Evolutionary conservation across 2,329 filamentous ascomycete species (phyloP).

Genomic region (Tolypocladium pustulatum): DNA sequence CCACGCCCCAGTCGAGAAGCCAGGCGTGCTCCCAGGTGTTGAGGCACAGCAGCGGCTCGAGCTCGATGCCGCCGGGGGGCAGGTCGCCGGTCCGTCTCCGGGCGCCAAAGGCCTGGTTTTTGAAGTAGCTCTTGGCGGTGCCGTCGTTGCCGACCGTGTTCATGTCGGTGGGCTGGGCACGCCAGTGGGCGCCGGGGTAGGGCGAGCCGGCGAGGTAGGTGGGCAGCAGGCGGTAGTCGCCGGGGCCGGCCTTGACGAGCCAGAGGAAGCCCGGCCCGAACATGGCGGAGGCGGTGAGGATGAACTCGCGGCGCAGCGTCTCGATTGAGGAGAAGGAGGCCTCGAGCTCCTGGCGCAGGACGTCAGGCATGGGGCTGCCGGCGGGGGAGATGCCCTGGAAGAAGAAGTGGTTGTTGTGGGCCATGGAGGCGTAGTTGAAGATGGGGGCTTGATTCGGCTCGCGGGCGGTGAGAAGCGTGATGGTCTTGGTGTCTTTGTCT

Average conservation of each 20-base stretch:
- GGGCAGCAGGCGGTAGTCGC: conserved; percentile 58
- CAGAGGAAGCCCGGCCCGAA: conserved; percentile 97
- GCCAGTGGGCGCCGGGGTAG: conserved; percentile 74
- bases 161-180: conserved; percentile 59
- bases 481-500: conserved; percentile 49
- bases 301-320: conserved; percentile 68
- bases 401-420: conserved; percentile 83
- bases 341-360: conserved; percentile 50
- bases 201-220: conserved; percentile 91
- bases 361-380: conserved; percentile 41
- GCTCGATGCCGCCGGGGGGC: conserved; percentile 55
- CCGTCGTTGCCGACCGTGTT: conserved; percentile 44
- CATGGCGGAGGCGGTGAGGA: conserved; percentile 76
- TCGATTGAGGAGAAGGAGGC: conserved; percentile 72
- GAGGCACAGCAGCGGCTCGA: conserved; percentile 75
- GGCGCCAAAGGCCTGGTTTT: conserved; percentile 21
- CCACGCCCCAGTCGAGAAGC: conserved; percentile 66
- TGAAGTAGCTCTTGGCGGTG: conserved; percentile 26
- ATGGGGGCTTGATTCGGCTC: conserved; percentile 64
- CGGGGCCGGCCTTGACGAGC: conserved; percentile 56
- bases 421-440: conserved; percentile 97
- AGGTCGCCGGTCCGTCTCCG: conserved; percentile 21
- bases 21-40: conserved; percentile 97
- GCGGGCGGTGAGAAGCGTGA: conserved; percentile 67
- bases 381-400: conserved; percentile 44